These are phyloP conservation scores for Bryum argenteum DNA, from an alignment of 225 moss, liverwort and hornwort species.

Conservation along the genomic window DNA sequence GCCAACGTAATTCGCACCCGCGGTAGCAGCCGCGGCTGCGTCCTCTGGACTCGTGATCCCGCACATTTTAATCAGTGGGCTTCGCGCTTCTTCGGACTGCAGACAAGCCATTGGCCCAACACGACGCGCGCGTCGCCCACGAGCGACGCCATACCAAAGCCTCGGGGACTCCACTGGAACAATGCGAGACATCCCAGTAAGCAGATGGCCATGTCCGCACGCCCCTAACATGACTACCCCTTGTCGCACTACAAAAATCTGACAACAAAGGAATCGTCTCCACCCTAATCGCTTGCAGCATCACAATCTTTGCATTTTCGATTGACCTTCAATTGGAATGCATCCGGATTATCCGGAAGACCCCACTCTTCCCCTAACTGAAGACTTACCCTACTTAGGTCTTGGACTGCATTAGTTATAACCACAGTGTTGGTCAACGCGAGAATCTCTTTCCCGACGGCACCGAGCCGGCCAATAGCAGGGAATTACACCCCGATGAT, in stretches of 20 bases:
- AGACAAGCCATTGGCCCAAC: constrained; percentile 17
- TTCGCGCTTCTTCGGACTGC: background rate
- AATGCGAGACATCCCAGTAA: background rate
- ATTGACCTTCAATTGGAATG: background rate
- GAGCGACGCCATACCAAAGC: background rate
- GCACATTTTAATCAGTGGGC: constrained; percentile 73
- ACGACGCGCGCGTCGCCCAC: constrained; percentile 3
- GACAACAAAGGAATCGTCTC: background rate
- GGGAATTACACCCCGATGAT: background rate
- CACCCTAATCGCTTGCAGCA: background rate
- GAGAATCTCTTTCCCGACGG: background rate
- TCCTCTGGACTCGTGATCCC: constrained; percentile 77
- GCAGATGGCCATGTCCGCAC: constrained; percentile 12
- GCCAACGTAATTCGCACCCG: constrained; percentile 69
- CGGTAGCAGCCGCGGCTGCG: constrained; percentile 65
- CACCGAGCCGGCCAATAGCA: background rate
- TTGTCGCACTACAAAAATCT: background rate
- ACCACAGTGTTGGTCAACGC: no score
- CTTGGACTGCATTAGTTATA: no score
- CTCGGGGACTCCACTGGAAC: background rate
- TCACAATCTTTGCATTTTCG: background rate
- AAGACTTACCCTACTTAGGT: no score
- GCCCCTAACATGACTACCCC: constrained; percentile 8
- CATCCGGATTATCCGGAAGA: constrained; percentile 6
- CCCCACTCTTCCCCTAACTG: background rate